phyloP scores from a whole-genome alignment of 176 grass and related monocot species.

The Urochloa ruziziensis region DNA sequence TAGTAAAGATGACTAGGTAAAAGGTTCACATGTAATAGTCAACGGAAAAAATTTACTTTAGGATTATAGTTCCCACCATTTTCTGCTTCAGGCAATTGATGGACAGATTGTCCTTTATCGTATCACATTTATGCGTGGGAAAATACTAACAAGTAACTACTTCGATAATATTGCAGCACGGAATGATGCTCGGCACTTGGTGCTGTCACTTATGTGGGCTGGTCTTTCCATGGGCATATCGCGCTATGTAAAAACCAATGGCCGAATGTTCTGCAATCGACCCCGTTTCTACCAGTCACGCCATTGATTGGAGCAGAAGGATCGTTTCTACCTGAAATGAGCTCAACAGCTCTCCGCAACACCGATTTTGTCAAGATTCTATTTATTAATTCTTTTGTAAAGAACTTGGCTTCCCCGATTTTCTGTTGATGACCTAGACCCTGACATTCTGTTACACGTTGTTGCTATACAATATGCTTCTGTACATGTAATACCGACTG shows the following conservation, averaged over 20 bases:
- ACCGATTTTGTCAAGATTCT: neutral
- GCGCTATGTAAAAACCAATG: constrained; percentile 63
- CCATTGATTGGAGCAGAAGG: constrained; percentile 27
- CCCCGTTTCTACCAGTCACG: constrained; percentile 59
- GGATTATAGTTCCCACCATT: neutral
- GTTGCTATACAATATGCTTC: neutral
- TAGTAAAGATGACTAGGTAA: neutral
- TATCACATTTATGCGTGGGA: neutral
- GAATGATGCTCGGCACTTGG: constrained; percentile 54
- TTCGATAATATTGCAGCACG: constrained; percentile 40
- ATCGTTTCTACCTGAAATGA: neutral
- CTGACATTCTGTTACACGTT: neutral
- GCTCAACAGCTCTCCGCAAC: neutral
- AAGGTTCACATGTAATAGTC: neutral
- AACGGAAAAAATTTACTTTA: neutral
- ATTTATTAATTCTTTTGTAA: neutral
- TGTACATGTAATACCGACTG: neutral
- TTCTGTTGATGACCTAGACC: neutral
- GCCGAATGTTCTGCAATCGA: constrained; percentile 72
- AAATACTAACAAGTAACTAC: neutral
- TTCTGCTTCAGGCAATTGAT: neutral
- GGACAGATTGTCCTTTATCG: neutral
- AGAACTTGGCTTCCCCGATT: neutral
- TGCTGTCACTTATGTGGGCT: constrained; percentile 62
- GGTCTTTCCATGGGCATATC: constrained; percentile 54